Evolutionary conservation across 2,329 filamentous ascomycete species (phyloP), one percentile per base, ranked within the genome.

Genomic region (Aureobasidium namibiae): DNA sequence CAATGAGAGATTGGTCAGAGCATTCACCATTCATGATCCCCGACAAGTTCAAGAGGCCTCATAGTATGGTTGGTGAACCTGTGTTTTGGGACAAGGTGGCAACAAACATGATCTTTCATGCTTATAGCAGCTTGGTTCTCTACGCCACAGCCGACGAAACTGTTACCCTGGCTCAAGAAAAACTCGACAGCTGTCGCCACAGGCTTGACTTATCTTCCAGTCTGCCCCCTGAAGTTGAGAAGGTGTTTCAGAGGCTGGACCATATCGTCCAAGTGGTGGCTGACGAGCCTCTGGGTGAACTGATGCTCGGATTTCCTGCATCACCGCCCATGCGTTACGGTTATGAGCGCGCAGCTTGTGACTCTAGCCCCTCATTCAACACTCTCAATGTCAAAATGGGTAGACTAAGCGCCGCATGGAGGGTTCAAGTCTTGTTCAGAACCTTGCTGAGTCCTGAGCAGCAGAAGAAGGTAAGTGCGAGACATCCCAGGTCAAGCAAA

Each of bases 1-100:
- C 68, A 0, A 44, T 82, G 1, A 62, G 65, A 9, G 77, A 81
- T 1, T 64, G 65, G 29, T 72, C 70, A 23, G 78, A 82, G 13
- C 82, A 84, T 63, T 70, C 75, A 0, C 66, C 68, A 9, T 75
- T 80, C 49, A 67, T 71, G 56, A 18, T 81, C 18, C 73, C 67
- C n/a, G 78, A 81, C 56, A 62, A 59, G 0, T 26, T 65, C 3
- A 74, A 74, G 16, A 59, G 67, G 3, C 10, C 56, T 1, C 72
- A 76, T 39, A 69, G n/a, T 59, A n/a, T 34, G 23, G 57, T 60
- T 10, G 57, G 49, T 39, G 39, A 26, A 52, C 26, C 52, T 26
- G 36, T 23, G 23, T 63, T 61, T 41, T 66, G 62, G 61, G 59
- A 61, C 16, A 52, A 56, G 6, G 59, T 62, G 6, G 60, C 61